phyloP scores from a whole-genome alignment of 331 rosid genomes.

The Dryas integrifolia region DNA sequence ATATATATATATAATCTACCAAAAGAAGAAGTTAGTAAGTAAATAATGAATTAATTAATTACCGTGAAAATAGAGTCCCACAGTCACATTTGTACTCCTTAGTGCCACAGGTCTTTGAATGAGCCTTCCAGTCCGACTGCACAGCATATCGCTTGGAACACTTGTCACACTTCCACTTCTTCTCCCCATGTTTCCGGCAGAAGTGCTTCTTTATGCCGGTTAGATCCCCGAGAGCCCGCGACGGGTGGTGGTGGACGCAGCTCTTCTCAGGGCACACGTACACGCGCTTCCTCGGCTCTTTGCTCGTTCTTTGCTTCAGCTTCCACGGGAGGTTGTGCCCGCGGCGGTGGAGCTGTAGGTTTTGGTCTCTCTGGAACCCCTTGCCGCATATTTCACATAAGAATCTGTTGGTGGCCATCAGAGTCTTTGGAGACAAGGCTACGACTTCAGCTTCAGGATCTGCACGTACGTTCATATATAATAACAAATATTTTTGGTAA shows the following conservation, averaged over 20 bases:
- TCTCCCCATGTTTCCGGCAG: constrained; percentile 84
- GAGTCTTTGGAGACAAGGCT: constrained; percentile 80
- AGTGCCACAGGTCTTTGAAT: constrained; percentile 88
- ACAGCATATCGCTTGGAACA: constrained; percentile 84
- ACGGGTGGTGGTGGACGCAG: constrained; percentile 75
- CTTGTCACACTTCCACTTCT: constrained; percentile 90
- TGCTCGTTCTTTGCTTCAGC: constrained; percentile 74
- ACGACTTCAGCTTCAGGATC: constrained; percentile 95
- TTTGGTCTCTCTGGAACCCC: constrained; percentile 90
- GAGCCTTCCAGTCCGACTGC: constrained; percentile 92
- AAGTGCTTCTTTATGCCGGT: constrained; percentile 91
- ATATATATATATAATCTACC: too few species aligned
- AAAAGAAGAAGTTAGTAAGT: not conserved
- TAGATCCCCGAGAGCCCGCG: constrained; percentile 84
- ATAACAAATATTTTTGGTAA: not conserved
- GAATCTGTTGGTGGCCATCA: constrained; percentile 87
- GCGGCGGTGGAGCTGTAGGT: constrained; percentile 76
- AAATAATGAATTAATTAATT: constrained; percentile 1
- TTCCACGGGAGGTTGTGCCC: constrained; percentile 97
- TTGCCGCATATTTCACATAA: constrained; percentile 80
- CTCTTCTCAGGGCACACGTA: constrained; percentile 88
- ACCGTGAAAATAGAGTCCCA: constrained; percentile 89
- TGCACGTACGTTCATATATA: constrained; percentile 6
- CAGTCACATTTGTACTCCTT: constrained; percentile 92
- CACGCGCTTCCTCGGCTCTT: constrained; percentile 70